These are phyloP conservation scores for Diaporthe batatas DNA, from an alignment of 2,329 filamentous ascomycete genomes.

Conservation along the genomic window DNA sequence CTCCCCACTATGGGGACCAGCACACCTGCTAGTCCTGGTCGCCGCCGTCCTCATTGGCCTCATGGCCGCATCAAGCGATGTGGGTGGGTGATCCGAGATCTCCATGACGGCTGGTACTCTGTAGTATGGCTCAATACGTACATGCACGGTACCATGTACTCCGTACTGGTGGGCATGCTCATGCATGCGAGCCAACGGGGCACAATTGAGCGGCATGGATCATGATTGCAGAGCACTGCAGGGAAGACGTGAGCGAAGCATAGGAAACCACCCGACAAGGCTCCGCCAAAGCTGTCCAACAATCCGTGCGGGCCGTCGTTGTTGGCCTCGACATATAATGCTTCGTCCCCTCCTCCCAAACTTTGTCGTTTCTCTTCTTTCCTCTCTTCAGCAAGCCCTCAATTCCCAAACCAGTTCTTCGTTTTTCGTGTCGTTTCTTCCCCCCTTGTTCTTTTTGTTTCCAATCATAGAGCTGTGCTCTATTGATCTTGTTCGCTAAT, in stretches of 20 bases:
- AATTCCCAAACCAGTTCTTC: conserved; percentile 67
- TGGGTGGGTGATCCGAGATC: conserved; percentile 38
- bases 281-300: conserved; percentile 43
- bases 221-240: conserved; percentile 37
- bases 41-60: conserved; percentile 46
- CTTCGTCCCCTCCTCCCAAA: conserved; percentile 53
- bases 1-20: conserved; percentile 37
- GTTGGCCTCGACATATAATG: conserved; percentile 58
- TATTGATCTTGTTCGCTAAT: conserved; percentile 46
- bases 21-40: conserved; percentile 27
- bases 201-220: conserved; percentile 40
- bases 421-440: conserved; percentile 56
- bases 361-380: conserved; percentile 57
- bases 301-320: conserved; percentile 49
- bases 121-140: neutral
- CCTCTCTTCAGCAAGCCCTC: conserved; percentile 75
- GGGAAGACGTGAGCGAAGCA: conserved; percentile 41
- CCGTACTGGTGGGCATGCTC: conserved; percentile 11
- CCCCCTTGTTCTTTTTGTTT: conserved; percentile 46
- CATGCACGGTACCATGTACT: neutral
- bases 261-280: conserved; percentile 44
- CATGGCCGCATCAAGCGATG: conserved; percentile 43
- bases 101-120: conserved; percentile 38
- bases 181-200: conserved; percentile 37
- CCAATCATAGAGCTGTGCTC: conserved; percentile 54